Conservation (phyloP, 139 green algal genomes). For the Chlamydomonas schloesseri region DNA sequence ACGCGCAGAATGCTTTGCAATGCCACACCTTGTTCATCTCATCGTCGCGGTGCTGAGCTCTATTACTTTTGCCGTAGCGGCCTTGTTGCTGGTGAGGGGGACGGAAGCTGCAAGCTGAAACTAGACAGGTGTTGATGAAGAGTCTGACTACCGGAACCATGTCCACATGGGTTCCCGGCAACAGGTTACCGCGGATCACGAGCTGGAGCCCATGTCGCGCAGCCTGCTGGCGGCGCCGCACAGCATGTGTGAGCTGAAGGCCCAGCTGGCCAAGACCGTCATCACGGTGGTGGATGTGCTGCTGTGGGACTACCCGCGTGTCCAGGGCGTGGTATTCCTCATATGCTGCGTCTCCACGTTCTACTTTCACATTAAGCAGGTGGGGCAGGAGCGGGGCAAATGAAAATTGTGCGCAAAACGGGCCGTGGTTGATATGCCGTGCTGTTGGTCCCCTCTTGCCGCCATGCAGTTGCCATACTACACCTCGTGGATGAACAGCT, state of each 20-base stretch:
- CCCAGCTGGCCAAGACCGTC: slow-evolving; percentile 54
- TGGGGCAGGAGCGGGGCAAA: slow-evolving; percentile 28
- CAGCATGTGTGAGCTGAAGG: slow-evolving; percentile 59
- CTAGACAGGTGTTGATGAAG: too few species aligned
- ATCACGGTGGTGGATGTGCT: slow-evolving; percentile 59
- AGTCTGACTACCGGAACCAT: too few species aligned
- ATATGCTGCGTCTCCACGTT: slow-evolving; percentile 31
- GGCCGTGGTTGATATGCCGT: too few species aligned
- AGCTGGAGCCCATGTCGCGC: slow-evolving; percentile 58
- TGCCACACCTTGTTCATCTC: slow-evolving; percentile 56
- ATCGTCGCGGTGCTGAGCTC: slow-evolving; percentile 43
- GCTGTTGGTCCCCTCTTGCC: too few species aligned
- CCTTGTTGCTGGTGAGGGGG: slow-evolving; percentile 53
- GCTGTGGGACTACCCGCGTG: slow-evolving; percentile 38
- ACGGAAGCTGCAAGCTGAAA: too few species aligned
- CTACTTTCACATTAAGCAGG: slow-evolving; percentile 55
- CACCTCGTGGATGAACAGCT: slow-evolving; percentile 59
- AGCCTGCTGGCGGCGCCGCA: slow-evolving; percentile 56
- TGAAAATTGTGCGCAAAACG: too few species aligned
- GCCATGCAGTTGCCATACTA: slow-evolving; percentile 64
- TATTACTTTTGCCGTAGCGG: slow-evolving; percentile 50
- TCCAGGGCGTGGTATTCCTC: slow-evolving; percentile 54
- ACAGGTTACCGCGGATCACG: slow-evolving; percentile 62
- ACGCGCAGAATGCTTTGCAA: slow-evolving; percentile 51
- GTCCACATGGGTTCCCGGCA: too few species aligned